Base-by-base conservation (phyloP, 148 eudicot species). In the Hydrangea macrophylla region DNA sequence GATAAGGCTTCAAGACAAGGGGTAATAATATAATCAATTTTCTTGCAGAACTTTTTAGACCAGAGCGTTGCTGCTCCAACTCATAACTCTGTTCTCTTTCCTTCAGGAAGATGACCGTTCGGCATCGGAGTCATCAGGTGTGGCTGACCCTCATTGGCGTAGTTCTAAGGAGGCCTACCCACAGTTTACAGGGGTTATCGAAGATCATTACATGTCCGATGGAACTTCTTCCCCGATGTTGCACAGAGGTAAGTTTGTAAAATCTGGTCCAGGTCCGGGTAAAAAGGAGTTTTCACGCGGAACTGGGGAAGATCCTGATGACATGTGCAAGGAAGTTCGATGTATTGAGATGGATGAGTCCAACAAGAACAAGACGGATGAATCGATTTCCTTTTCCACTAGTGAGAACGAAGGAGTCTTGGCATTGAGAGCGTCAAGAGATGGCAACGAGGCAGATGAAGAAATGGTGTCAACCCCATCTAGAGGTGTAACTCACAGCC, bases 291-390 rank as follows among this genome's bases (percentile, higher is more conserved):
- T 70, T 59, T 65, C 48, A 23, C 60, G 62, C 48, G 79, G 64
- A 65, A 70, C 67, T 22, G 79, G 61, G 55, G 82, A 79, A 56
- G 84, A 81, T 76, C 70, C 75, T 67, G 87, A 85, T 37, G 87
- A 82, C 64, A 80, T 78, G 54, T 91, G 94, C 69, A 86, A 82
- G 78, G 98, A 82, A 44, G 94, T 92, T 73, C 86, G 75, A 63
- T 92, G 92, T 76, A 79, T 92, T 71, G 92, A 87, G 79, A 82
- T 70, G 61, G 89, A 76, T 74, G 89, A 73, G 69, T 75, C 86
- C 75, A 75, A 60, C n/a, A 68, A 68, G 40, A 72, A 75, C 7
- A 36, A 55, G 40, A 76, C 70, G 58, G 55, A 72, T 44, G 74
- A 74, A 58, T 56, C 71, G n/a, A 57, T 45, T 58, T 55, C 81